Base-by-base conservation (phyloP, 495 filamentous ascomycete genomes). In the Beverwykella pulmonaria region DNA sequence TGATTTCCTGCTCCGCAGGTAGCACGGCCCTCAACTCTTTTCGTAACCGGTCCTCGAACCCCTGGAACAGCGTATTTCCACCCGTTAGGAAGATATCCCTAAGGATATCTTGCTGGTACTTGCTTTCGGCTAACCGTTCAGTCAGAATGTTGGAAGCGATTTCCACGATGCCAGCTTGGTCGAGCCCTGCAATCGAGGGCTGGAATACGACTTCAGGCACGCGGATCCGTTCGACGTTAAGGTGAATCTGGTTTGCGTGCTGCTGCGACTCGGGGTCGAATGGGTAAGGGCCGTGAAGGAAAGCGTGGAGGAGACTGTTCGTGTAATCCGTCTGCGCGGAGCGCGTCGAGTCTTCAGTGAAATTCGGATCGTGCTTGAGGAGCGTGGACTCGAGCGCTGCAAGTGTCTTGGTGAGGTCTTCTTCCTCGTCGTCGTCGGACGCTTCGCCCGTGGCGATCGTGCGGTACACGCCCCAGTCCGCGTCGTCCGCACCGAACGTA, bases 181-280 rank as follows among this genome's bases (percentile, higher is more conserved):
- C 94, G 36, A 98, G 81, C 2, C 94, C 94, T 1, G 95, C 94
- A 72, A 98, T 97, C n/a, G 83, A 83, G 0, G 94, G 94, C 75
- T 97, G 91, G 79, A 97, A 98, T 14, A 97, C 84, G 15, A 98
- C 88, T 78, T 98, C 94, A 2, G 94, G 95, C 0, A 97, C 92
- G 25, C 94, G 90, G 74, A 98, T 97, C 29, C 95, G 87, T 79
- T 98, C 94, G 48, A 98, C 90, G 73, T 98, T 98, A 41, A 98
- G 84, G 75, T 98, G 94, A 36, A 98, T 76, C 75, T 97, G 93
- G 72, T 96, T 85, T 8, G 83, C 86, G 76, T 98, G 90, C 7
- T 86, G 85, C 66, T 93, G 90, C 58, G 86, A 88, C 56, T 92
- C 86, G 0, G 86, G 80, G 71, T 98, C 90, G 63, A 91, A 96